Evolutionary conservation across 805 yeast species (phyloP), one percentile per base, ranked within the genome.

Genomic region (Wickerhamomyces hampshirensis): DNA sequence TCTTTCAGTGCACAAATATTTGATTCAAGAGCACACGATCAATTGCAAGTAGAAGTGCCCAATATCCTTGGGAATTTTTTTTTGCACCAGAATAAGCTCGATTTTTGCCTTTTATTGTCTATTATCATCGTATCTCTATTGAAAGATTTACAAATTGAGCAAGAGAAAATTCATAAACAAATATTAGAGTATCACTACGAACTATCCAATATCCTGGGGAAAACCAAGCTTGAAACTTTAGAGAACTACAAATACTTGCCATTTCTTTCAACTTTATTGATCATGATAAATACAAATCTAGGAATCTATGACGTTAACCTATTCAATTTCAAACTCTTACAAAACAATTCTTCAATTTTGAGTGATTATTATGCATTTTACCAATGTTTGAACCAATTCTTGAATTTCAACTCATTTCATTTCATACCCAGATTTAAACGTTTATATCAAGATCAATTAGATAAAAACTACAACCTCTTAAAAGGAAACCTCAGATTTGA

Each of bases 361-460:
- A 28, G 29, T n/a, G 41, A 42, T 12, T 44, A 44, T 33, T 48
- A 44, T 26, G 24, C 31, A 13, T 47, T 45, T 19, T 39, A 32
- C 27, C 40, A 40, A 26, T 31, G 43, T 5, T 35, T 50, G 0
- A 43, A 46, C 31, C 28, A 39, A 6, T 34, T 52, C 9, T 5
- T 46, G 14, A 49, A 46, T 24, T 34, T 37, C 28, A 18, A 28
- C n/a, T 34, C 42, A 30, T 42, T 32, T 34, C 24, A 39, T 15
- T 39, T 42, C 34, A 37, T 23, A 28, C 14, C 37, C 2, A 43
- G 38, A 28, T 50, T 44, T 35, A 18, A 30, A 26, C 26, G 28
- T 16, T 39, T 44, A 18, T 53, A 53, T 28, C 47, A 43, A 19
- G 58, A 51, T 30, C 34, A 42, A 40, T 28, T 51, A 10, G 44